Percentiles rank a stretch among this genome's conserved stretches.
phyloP scores from a whole-genome alignment of 441 rosid genomes.

The Aleurites moluccanus region DNA sequence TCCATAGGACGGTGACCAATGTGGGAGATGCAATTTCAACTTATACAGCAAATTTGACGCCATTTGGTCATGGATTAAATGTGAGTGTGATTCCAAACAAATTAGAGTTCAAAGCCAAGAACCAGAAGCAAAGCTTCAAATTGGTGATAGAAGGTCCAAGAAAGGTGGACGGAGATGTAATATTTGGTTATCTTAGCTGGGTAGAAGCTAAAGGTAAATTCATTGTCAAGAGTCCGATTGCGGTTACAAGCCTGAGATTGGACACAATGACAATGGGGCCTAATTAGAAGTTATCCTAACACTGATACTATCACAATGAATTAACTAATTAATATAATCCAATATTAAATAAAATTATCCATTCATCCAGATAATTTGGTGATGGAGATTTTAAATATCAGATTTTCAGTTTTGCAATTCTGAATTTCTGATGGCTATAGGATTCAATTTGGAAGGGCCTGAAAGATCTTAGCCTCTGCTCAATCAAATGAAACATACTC shows the following conservation, averaged over 20 bases:
- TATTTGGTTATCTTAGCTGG: constrained; percentile 48
- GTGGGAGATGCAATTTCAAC: constrained; percentile 47
- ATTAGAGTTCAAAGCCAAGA: constrained; percentile 38
- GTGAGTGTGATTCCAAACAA: constrained; percentile 35
- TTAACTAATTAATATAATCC: too few species aligned
- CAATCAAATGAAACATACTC: too few species aligned
- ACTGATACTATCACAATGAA: too few species aligned
- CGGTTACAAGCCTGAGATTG: constrained; percentile 25
- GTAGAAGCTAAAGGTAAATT: constrained; percentile 33
- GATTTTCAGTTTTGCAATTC: too few species aligned
- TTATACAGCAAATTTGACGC: constrained; percentile 35
- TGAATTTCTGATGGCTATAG: too few species aligned
- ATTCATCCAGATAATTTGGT: too few species aligned
- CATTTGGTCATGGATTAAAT: constrained; percentile 33
- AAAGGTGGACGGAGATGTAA: constrained; percentile 11
- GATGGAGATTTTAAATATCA: too few species aligned
- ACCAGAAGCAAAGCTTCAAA: constrained; percentile 44
- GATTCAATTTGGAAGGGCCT: too few species aligned
- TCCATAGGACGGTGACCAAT: constrained; percentile 57
- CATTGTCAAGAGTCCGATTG: constrained; percentile 46
- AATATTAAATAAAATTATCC: too few species aligned
- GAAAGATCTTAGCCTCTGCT: too few species aligned
- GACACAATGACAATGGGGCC: background rate
- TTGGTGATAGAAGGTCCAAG: constrained; percentile 37
- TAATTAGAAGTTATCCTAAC: background rate